A percentile compares a stretch with the other conserved stretches of the same genome.
Evolutionary conservation across 139 green algal genomes (phyloP).

Genomic region (Chlamydomonas sp.): DNA sequence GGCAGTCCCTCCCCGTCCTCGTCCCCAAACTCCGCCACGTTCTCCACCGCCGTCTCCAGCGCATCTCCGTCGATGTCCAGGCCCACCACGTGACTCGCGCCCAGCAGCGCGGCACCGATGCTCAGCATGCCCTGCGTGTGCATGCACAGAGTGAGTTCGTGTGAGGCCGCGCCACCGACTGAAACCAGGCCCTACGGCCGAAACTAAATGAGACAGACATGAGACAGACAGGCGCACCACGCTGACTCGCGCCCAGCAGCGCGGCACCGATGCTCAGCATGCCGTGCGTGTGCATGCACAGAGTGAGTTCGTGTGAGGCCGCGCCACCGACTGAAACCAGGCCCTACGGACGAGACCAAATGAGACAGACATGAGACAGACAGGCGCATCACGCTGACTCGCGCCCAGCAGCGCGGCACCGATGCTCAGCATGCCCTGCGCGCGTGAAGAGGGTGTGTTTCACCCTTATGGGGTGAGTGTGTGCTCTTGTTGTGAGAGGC

Average conservation of each 20-base stretch:
- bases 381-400: slow-evolving; percentile 66
- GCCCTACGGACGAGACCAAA: no score
- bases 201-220: no score
- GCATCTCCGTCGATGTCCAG: slow-evolving; percentile 84
- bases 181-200: no score
- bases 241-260: slow-evolving; percentile 59
- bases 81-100: slow-evolving; percentile 63
- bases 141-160: background rate
- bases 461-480: no score
- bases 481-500: no score
- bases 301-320: no score
- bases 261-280: slow-evolving; percentile 79
- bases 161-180: no score
- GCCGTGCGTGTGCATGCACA: slow-evolving; percentile 45
- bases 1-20: slow-evolving; percentile 1
- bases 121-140: slow-evolving; percentile 73
- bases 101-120: slow-evolving; percentile 75
- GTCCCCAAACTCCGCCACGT: slow-evolving; percentile 71
- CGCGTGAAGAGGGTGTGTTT: no score
- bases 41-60: slow-evolving; percentile 55
- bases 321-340: no score
- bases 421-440: slow-evolving; percentile 85
- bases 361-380: no score
- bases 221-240: slow-evolving; percentile 80
- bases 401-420: slow-evolving; percentile 69